Evolutionary conservation across 768 basidiomycete genomes (phyloP).

Genomic region (Candolleomyces eurysporus): DNA sequence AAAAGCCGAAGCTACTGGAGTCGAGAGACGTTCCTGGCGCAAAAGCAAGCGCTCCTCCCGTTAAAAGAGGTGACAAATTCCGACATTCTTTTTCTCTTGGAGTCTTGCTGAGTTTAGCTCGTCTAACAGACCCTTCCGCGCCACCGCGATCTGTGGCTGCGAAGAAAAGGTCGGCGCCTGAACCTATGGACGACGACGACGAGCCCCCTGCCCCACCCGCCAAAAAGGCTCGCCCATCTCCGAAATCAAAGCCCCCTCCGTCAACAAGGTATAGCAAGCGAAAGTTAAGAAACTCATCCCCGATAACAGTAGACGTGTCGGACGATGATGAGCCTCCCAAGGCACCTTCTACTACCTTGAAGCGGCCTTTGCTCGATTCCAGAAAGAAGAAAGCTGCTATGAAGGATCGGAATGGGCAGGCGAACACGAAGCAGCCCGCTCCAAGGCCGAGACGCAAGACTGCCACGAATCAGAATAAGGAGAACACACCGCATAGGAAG

Average conservation of each 20-base stretch:
- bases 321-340: background rate
- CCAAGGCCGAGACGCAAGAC: background rate
- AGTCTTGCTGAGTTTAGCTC: no score
- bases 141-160: background rate
- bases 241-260: slow-evolving; percentile 31
- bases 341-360: background rate
- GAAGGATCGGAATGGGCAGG: background rate
- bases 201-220: slow-evolving; percentile 9
- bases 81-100: no score
- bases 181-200: background rate
- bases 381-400: slow-evolving; percentile 27
- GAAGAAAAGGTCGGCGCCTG: background rate
- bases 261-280: slow-evolving; percentile 10
- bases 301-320: background rate
- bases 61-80: no score
- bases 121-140: background rate
- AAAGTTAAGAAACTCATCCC: background rate
- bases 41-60: no score
- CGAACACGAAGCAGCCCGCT: background rate
- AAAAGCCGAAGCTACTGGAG: background rate
- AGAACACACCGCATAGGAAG: background rate
- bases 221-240: slow-evolving; percentile 28
- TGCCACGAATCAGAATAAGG: background rate
- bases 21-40: no score
- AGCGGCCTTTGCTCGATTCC: background rate